Evolutionary conservation across 495 filamentous ascomycete species (phyloP), one percentile per base, ranked within the genome.

Genomic region (Glutinoglossum americanum): DNA sequence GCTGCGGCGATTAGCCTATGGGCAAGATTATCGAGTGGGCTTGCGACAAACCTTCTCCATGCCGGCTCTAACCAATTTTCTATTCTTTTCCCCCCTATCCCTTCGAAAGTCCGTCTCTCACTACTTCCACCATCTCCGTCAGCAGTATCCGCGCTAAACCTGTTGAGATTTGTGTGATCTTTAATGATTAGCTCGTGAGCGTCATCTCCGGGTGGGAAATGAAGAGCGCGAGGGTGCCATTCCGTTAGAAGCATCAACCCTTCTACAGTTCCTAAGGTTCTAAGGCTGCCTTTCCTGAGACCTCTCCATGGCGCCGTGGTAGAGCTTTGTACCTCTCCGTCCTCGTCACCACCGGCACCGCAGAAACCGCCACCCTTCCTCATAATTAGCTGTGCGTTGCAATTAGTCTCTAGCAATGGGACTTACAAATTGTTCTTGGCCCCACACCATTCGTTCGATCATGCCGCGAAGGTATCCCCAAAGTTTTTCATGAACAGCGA

Each of bases 11-110:
- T 53, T 13, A 53, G 49, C 17, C 4, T 27, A 6, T 17, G 25
- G 13, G 11, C 25, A 53, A 10, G 13, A 30, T n/a, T 6, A 37
- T 9, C 32, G 4, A 19, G 8, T n/a, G 54, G 4, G n/a, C 17
- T 25, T 56, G 23, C 7, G 21, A 21, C 54, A 56, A 25, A 39
- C 32, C 32, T 45, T 45, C 57, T 33, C 85, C 88, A 89, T n/a
- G 87, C 88, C 17, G 92, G 92, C 66, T 97, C 92, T 32, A 94
- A 78, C 85, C 92, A 97, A 65, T 87, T 89, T 64, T 89, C 87
- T 56, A 95, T 90, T 26, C 84, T 80, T 67, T 78, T 78, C 9
- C 80, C 81, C 57, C 74, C 72, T 15, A 64, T 63, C 74, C 65
- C 68, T 56, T 59, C 67, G 30, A 70, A 66, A 11, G 65, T 55